phyloP scores from a whole-genome alignment of 129 eudicot genomes.

The Ambrosia artemisiifolia region DNA sequence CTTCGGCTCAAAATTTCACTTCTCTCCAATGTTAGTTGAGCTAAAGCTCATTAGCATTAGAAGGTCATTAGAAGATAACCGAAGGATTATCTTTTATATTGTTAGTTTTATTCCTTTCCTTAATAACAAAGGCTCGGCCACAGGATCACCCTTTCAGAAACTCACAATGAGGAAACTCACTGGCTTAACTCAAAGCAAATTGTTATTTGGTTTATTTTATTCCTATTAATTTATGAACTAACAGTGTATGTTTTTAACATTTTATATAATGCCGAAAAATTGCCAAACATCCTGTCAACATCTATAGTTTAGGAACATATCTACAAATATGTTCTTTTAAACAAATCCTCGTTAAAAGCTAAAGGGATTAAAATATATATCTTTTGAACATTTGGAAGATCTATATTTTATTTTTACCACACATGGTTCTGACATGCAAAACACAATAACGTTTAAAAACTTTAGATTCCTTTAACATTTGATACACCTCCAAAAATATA shows the following conservation, averaged over 20 bases:
- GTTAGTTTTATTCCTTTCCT: too few relatives aligned
- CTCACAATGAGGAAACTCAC: too few relatives aligned
- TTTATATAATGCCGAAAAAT: neutral
- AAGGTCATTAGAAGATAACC: too few relatives aligned
- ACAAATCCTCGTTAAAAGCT: neutral
- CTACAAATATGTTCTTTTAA: neutral
- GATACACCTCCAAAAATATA: conserved; percentile 13
- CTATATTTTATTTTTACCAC: neutral
- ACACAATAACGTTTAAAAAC: neutral
- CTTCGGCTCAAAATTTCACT: too few relatives aligned
- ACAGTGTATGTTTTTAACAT: neutral
- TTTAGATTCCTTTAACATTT: conserved; percentile 14
- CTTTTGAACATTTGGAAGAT: neutral
- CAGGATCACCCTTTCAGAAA: too few relatives aligned
- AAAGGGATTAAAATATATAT: neutral
- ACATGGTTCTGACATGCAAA: conserved; percentile 34
- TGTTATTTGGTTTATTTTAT: neutral
- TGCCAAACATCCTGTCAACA: neutral
- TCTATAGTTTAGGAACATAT: neutral
- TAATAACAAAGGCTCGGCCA: too few relatives aligned
- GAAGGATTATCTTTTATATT: too few relatives aligned
- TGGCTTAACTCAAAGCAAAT: too few relatives aligned
- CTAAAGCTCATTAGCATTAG: too few relatives aligned
- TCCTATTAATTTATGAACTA: neutral
- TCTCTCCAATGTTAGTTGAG: too few relatives aligned